Conservation (phyloP, 805 yeast species). For the Spathaspora girioi region DNA sequence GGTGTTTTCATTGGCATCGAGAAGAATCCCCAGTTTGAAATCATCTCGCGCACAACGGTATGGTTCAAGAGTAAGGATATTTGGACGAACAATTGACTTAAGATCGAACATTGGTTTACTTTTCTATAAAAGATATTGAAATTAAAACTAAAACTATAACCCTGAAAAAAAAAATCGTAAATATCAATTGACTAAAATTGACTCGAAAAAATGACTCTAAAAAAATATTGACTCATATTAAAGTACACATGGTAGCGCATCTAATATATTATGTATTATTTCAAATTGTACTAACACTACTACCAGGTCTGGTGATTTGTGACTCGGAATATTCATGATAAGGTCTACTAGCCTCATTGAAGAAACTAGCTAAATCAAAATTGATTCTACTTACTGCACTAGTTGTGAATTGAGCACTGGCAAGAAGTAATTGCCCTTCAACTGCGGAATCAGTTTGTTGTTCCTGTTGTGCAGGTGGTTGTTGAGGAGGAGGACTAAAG, state of each 20-base stretch:
- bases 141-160: no score
- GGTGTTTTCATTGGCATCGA: conserved; percentile 96
- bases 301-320: conserved; percentile 1
- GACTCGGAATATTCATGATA: conserved; percentile 4
- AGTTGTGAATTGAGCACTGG: not conserved
- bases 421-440: not conserved
- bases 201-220: not conserved
- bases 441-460: conserved; percentile 2
- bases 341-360: conserved; percentile 1
- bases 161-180: not conserved
- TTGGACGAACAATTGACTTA: conserved; percentile 71
- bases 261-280: no score
- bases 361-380: conserved; percentile 2
- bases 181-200: not conserved
- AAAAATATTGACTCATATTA: not conserved
- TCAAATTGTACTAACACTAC: not conserved
- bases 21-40: conserved; percentile 77
- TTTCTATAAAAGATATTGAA: not conserved
- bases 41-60: conserved; percentile 97
- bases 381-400: not conserved
- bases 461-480: not conserved
- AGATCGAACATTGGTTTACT: conserved; percentile 42
- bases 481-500: not conserved
- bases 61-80: conserved; percentile 78
- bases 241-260: not conserved